Percentiles rank a stretch among this genome's conserved stretches.
phyloP scores from a whole-genome alignment of 2,329 filamentous ascomycete genomes.

The Sporothrix dimorphospora region DNA sequence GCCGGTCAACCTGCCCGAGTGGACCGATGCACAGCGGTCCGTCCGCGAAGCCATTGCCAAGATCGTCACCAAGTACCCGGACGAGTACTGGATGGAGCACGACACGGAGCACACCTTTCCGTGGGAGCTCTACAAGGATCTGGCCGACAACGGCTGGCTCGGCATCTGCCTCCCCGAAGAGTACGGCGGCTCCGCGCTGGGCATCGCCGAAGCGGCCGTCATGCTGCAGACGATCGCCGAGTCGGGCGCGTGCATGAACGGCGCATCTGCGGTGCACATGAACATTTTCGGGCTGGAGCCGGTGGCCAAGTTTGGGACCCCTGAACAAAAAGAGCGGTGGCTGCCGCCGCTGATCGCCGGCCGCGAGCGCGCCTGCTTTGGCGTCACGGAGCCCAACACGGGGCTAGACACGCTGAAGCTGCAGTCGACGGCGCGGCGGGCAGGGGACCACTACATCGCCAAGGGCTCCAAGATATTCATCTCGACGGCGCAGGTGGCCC shows the following conservation, averaged over 20 bases:
- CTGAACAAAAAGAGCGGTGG: conserved; percentile 64
- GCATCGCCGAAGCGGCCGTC: conserved; percentile 80
- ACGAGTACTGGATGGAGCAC: conserved; percentile 50
- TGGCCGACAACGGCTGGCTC: conserved; percentile 77
- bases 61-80: conserved; percentile 59
- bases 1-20: conserved; percentile 1
- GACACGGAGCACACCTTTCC: conserved; percentile 74
- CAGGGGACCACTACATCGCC: conserved; percentile 61
- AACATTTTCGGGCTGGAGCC: conserved; percentile 77
- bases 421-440: conserved; percentile 57
- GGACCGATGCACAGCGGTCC: conserved; percentile 29
- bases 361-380: conserved; percentile 74
- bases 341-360: conserved; percentile 74
- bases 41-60: conserved; percentile 30
- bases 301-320: conserved; percentile 71
- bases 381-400: conserved; percentile 79
- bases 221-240: conserved; percentile 85
- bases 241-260: conserved; percentile 74
- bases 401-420: conserved; percentile 78
- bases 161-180: conserved; percentile 77
- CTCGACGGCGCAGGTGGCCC: conserved; percentile 78
- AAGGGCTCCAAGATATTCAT: conserved; percentile 90
- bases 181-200: conserved; percentile 73
- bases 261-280: conserved; percentile 64
- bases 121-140: conserved; percentile 71